phyloP scores from a whole-genome alignment of 768 basidiomycete genomes.

The Royoungia palumana region DNA sequence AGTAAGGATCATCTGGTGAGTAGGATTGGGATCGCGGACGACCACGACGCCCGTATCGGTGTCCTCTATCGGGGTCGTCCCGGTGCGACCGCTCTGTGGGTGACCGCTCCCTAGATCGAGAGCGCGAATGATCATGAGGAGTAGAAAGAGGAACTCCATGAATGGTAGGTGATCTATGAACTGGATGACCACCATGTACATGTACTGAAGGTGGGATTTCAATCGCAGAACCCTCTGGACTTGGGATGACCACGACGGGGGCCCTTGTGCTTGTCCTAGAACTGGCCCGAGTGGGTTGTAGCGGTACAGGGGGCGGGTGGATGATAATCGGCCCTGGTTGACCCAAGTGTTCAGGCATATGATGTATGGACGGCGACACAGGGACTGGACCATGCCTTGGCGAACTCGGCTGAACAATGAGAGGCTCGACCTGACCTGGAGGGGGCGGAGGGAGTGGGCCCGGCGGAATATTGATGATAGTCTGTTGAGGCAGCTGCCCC shows the following conservation, averaged over 20 bases:
- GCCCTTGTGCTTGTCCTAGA: conserved; percentile 16
- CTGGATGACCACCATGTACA: conserved; percentile 5
- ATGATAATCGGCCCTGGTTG: conserved; percentile 15
- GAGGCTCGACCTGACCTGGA: conserved; percentile 19
- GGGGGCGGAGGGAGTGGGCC: conserved; percentile 9
- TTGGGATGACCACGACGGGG: conserved; percentile 15
- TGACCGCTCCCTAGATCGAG: conserved; percentile 3
- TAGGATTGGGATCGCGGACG: conserved; percentile 24
- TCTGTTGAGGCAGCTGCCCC: conserved; percentile 7
- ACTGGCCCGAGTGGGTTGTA: conserved; percentile 13
- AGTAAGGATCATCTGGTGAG: conserved; percentile 14
- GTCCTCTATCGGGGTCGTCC: conserved; percentile 1
- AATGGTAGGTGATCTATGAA: conserved; percentile 25
- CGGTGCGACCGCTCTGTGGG: background rate
- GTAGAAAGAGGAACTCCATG: conserved; percentile 17
- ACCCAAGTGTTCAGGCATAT: too few species aligned
- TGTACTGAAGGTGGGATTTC: conserved; percentile 8
- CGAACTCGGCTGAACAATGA: conserved; percentile 4
- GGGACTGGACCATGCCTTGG: conserved; percentile 5
- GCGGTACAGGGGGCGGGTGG: conserved; percentile 15
- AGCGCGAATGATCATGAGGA: conserved; percentile 7
- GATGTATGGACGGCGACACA: background rate
- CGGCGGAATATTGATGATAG: conserved; percentile 16
- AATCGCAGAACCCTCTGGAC: conserved; percentile 23
- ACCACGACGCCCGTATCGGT: conserved; percentile 1